Evolutionary conservation across 1,284 basidiomycete species (phyloP), one percentile per base, ranked within the genome.

Genomic region (Irpex rosettiformis): DNA sequence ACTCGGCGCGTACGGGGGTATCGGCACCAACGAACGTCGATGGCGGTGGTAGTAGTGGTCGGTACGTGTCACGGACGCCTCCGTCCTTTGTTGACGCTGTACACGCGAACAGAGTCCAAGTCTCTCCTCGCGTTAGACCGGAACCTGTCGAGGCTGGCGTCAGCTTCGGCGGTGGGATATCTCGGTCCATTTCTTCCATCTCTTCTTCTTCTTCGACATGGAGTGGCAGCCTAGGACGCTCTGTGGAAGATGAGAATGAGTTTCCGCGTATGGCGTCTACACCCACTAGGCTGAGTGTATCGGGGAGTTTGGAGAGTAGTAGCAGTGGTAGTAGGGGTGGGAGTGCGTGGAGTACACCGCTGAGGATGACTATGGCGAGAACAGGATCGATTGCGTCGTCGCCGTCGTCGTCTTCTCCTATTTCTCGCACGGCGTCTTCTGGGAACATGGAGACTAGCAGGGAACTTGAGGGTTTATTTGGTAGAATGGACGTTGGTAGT

Each of bases 61-160:
- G 33, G 13, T 40, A 40, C 1, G 33, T 40, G 1, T 40, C 48
- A 11, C 8, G 48, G 18, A 51, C 51, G 24, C 30, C 45, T 25
- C 57, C 57, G 11, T 25, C 60, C 10, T 67, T 66, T 18, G 67
- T 62, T 40, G 47, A 16, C 25, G 13, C 48, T 7, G 16, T 51
- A 24, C 43, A 47, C 43, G 43, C 43, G 21, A 47, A 18, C 43
- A 75, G 74, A 63, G 61, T 76, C 3, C 74, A 75, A 57, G 65
- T 75, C 1, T 75, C 75, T 1, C 73, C 74, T 21, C 70, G 71
- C n/a, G 59, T 70, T 54, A 55, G 55, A 8, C 70, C 73, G 3
- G 75, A 76, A 61, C 71, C 74, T 2, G 69, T 64, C 64, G 71
- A 72, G 57, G 75, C 75, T 3, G 73, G 73, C n/a, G 52, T 65